Conservation (phyloP, 2,329 filamentous ascomycete species). For the Penicillium janthinellum region DNA sequence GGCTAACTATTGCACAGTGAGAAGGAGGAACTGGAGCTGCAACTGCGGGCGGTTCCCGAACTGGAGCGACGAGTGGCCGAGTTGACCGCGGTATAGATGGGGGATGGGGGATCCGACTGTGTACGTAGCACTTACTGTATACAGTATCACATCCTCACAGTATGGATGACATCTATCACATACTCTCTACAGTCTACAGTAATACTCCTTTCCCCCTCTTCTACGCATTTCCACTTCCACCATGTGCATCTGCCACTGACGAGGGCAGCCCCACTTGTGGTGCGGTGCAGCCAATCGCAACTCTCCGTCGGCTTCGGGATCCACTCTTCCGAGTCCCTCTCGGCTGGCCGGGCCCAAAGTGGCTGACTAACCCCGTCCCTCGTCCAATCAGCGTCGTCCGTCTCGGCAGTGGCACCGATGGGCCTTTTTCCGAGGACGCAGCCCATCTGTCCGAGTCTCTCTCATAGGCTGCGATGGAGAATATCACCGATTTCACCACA, state of each 20-base stretch:
- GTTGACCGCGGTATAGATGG: slow-evolving; percentile 56
- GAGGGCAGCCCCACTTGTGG: slow-evolving; percentile 4
- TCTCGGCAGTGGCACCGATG: slow-evolving; percentile 9
- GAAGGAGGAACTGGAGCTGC: slow-evolving; percentile 87
- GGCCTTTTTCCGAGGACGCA: not conserved
- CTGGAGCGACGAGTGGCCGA: slow-evolving; percentile 83
- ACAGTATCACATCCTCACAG: too few species aligned
- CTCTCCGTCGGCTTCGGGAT: slow-evolving; percentile 8
- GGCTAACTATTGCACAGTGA: slow-evolving; percentile 55
- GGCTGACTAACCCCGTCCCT: not conserved
- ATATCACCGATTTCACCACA: not conserved
- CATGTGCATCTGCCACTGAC: not conserved
- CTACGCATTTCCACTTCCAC: too few species aligned
- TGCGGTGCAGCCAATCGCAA: slow-evolving; percentile 13
- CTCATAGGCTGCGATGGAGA: not conserved
- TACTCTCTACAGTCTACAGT: too few species aligned
- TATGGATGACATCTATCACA: too few species aligned
- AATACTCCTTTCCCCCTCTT: too few species aligned
- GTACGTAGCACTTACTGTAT: not conserved
- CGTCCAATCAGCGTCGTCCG: not conserved
- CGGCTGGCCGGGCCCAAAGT: slow-evolving; percentile 7
- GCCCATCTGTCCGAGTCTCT: not conserved
- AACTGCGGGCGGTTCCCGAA: slow-evolving; percentile 82
- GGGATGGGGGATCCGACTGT: too few species aligned
- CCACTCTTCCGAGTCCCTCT: not conserved